Evolutionary conservation across 2,329 filamentous ascomycete genomes (phyloP), one percentile per base, ranked within the genome.

Genomic region (Trichoderma sp.): DNA sequence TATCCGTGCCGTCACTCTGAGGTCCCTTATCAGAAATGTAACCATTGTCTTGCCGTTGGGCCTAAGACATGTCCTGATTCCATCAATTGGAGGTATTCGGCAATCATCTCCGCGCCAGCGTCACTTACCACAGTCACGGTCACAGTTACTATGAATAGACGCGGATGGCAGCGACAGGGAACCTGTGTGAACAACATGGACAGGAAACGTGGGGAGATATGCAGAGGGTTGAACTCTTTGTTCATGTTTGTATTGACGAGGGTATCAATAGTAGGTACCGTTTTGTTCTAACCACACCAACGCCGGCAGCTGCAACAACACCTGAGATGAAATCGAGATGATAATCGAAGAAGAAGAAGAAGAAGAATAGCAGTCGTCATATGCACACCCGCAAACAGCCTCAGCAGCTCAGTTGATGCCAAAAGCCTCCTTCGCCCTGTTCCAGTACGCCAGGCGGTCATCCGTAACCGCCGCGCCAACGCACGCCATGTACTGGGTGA

Each of bases 361-460:
- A 39, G 34, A 39, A 39, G 34, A 39, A 39, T 12, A 39, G 34
- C 34, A 39, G 34, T 39, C 34, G 34, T 39, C 34, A 39, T 39
- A 3, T 19, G 48, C 26, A 52, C 28, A 30, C 7, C 5, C 34
- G 10, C 28, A 30, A 14, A 26, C 5, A n/a, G 12, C 43, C 44
- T 60, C 44, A 15, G 10, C 26, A 54, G 26, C 65, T 43, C 50
- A 51, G 12, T 54, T 52, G 47, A 84, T 67, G 5, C 71, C 73
- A 70, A 85, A 84, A 0, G 80, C 83, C 47, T 67, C 44, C 78
- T 84, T 84, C 2, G 83, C 83, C 3, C 73, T 67, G 5, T 67
- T 68, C 74, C 82, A 82, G 72, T 81, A 83, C 1, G 68, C 76
- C 55, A 69, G 58, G 3, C 83, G 76, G 0, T 75, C 74, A 1